Percentiles rank a stretch among this genome's conserved stretches.
phyloP scores from a whole-genome alignment of 176 grass and related monocot genomes.

The Carex myosuroides region DNA sequence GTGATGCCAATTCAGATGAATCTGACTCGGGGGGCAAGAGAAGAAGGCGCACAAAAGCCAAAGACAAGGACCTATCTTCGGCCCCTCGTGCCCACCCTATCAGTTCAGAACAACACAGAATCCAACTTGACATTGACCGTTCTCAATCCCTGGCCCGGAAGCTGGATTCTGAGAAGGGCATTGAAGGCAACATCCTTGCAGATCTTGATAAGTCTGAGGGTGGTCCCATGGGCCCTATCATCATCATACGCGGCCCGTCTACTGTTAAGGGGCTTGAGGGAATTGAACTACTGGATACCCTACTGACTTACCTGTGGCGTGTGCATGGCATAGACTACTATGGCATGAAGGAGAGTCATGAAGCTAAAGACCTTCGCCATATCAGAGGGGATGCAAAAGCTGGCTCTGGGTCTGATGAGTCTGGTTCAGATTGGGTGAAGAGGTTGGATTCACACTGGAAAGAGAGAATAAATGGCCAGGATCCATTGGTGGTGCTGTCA shows the following conservation, averaged over 20 bases:
- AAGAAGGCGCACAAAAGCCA: conserved; percentile 63
- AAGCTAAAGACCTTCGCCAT: conserved; percentile 71
- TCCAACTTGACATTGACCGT: conserved; percentile 78
- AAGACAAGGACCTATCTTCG: conserved; percentile 61
- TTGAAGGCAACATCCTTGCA: conserved; percentile 65
- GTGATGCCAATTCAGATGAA: conserved; percentile 92
- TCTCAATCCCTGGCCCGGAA: conserved; percentile 56
- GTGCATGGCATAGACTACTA: conserved; percentile 98
- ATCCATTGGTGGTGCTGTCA: conserved; percentile 66
- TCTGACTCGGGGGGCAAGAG: conserved; percentile 61
- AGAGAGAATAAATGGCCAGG: conserved; percentile 69
- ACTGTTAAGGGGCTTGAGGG: conserved; percentile 98
- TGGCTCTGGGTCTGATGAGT: conserved; percentile 42
- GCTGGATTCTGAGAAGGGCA: conserved; percentile 88
- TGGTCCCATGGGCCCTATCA: conserved; percentile 95
- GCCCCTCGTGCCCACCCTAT: conserved; percentile 73
- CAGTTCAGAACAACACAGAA: conserved; percentile 57
- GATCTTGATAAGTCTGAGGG: conserved; percentile 79
- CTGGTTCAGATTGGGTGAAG: conserved; percentile 79
- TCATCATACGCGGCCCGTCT: conserved; percentile 83
- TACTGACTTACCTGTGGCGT: conserved; percentile 92
- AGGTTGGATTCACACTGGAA: conserved; percentile 83
- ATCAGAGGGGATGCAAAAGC: conserved; percentile 70
- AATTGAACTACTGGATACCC: conserved; percentile 79
- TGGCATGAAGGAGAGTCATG: conserved; percentile 66